Percentiles rank a stretch among this genome's conserved stretches.
These are phyloP conservation scores for Galeopsis tetrahit DNA, from an alignment of 257 asterid species.

Conservation along the genomic window DNA sequence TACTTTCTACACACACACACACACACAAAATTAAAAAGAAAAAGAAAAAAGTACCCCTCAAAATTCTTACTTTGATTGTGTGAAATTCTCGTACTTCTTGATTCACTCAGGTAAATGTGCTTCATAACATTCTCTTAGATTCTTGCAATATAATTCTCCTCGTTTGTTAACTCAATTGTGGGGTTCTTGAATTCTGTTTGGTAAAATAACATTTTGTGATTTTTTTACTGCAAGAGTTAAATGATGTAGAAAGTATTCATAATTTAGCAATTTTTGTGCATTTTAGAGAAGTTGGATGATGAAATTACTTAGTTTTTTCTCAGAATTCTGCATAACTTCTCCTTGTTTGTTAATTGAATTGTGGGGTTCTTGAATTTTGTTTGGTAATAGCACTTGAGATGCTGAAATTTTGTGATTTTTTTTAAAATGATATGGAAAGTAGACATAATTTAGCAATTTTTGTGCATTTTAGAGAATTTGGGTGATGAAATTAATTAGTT, in stretches of 20 bases:
- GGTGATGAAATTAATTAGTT: background rate
- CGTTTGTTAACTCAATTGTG: background rate
- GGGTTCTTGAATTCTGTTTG: slow-evolving; percentile 20
- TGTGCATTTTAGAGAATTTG: background rate
- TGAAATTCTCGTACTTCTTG: slow-evolving; percentile 5
- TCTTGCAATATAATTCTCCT: background rate
- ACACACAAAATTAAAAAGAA: too few species aligned
- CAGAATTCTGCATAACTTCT: background rate
- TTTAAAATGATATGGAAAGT: background rate
- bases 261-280: background rate
- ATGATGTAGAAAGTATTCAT: background rate
- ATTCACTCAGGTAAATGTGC: slow-evolving; percentile 34
- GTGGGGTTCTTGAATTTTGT: slow-evolving; percentile 19
- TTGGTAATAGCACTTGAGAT: background rate
- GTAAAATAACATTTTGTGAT: background rate
- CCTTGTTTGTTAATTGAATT: background rate
- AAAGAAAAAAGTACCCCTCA: background rate
- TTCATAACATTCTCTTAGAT: background rate
- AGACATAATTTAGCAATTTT: background rate
- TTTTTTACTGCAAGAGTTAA: background rate
- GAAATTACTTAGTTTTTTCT: background rate
- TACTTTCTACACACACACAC: too few species aligned
- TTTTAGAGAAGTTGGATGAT: slow-evolving; percentile 10
- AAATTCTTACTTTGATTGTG: background rate
- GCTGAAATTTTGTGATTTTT: background rate